Evolutionary conservation across 768 basidiomycete species (phyloP), one percentile per base, ranked within the genome.

Genomic region (Tricholoma matsutake): DNA sequence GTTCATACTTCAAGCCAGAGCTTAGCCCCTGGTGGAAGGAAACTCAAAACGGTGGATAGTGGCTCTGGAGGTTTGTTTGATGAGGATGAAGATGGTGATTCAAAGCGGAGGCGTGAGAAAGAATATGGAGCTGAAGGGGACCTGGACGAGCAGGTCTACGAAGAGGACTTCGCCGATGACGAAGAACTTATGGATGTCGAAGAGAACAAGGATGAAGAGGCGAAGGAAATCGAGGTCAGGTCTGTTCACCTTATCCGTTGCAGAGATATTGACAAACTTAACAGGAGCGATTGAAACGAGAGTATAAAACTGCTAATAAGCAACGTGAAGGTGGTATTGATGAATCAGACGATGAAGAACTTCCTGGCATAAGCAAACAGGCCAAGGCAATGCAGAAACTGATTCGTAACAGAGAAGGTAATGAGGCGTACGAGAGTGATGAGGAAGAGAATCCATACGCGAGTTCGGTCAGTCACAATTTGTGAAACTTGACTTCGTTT

Each of bases 151-250:
- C 81, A 91, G 58, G 80, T 87, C 6, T 94, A 84, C 64, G 92
- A 94, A 67, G 91, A 89, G 67, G 88, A 91, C 16, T 89, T 93
- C 67, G 89, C 90, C 2, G 93, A 95, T 67, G 93, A 95, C 61
- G 93, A 95, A 34, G 93, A 94, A 67, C 86, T 85, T 67, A 82
- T 86, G 73, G 82, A 82, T 14, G 81, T 85, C 11, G 89, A 90
- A 58, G 83, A 85, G 58, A 85, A 92, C 43, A 53, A 53, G 29
- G 93, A 94, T 58, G 91, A 94, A 65, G 93, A 94, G 69, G 85
- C 88, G 32, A 94, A 90, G 70, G 90, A 92, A 69, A 78, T 87
- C 10, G 89, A 92, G 82, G 92, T 88, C 52, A 35, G 83, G 69
- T 16, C 14, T 9, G 31, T n/a, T 53, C 4, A 11, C 20, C 10